A percentile compares a stretch with the other conserved stretches of the same genome.
phyloP scores from a whole-genome alignment of 2,329 filamentous ascomycete species.

The Paraphoma sp. region DNA sequence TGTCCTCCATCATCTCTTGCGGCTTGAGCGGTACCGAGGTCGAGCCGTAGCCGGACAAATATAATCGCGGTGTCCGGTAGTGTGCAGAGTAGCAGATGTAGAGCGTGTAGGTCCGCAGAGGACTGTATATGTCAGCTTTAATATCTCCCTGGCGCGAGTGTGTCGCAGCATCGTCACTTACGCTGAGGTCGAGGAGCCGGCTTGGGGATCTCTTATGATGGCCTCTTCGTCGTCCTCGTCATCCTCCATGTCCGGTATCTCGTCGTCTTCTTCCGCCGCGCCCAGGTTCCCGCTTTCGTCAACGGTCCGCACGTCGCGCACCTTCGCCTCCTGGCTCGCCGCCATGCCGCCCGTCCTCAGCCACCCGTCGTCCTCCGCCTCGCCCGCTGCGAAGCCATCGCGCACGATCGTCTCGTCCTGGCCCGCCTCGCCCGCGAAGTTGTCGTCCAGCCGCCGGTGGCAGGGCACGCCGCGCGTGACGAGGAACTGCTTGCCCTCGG shows the following conservation, averaged over 20 bases:
- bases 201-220: conserved; percentile 74
- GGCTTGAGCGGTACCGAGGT: conserved; percentile 82
- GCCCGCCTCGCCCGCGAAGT: conserved; percentile 88
- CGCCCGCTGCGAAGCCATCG: conserved; percentile 69
- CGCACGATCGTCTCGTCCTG: conserved; percentile 86
- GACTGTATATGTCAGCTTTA: conserved; percentile 57
- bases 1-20: conserved; percentile 93
- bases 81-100: conserved; percentile 99
- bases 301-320: conserved; percentile 82
- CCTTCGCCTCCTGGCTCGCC: conserved; percentile 77
- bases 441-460: conserved; percentile 86
- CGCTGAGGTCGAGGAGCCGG: conserved; percentile 60
- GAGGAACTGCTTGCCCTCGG: conserved; percentile 90
- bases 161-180: conserved; percentile 46
- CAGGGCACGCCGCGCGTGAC: conserved; percentile 95
- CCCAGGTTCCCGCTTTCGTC: conserved; percentile 89
- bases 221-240: conserved; percentile 93
- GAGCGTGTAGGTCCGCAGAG: conserved; percentile 91
- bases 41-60: conserved; percentile 86
- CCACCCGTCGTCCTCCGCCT: conserved; percentile 82
- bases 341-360: conserved; percentile 82
- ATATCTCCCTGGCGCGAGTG: neutral
- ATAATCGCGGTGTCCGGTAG: conserved; percentile 94
- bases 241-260: conserved; percentile 98
- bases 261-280: conserved; percentile 73